Evolutionary conservation across 495 filamentous ascomycete genomes (phyloP).

Genomic region (Eremomyces bilateralis): DNA sequence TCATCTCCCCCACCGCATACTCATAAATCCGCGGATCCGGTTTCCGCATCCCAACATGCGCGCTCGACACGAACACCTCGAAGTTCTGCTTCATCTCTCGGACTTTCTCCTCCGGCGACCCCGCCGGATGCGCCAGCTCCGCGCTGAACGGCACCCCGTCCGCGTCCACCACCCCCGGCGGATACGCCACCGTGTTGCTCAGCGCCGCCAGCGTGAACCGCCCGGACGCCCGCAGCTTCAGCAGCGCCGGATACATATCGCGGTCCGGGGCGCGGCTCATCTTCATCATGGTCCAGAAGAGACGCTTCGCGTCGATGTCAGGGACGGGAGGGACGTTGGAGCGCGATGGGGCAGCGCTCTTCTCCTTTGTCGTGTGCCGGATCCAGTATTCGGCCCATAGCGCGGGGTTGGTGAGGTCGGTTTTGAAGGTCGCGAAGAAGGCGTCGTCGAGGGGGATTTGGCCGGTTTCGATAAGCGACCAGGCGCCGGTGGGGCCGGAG

Average conservation of each 20-base stretch:
- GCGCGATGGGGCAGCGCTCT: slow-evolving; percentile 14
- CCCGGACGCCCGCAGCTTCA: slow-evolving; percentile 37
- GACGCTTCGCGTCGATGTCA: slow-evolving; percentile 48
- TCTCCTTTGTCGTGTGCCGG: slow-evolving; percentile 1
- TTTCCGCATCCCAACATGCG: slow-evolving; percentile 75
- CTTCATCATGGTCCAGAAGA: slow-evolving; percentile 91
- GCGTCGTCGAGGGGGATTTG: slow-evolving; percentile 27
- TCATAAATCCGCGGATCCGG: slow-evolving; percentile 67
- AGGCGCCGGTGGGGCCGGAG: slow-evolving; percentile 58
- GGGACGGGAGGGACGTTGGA: slow-evolving; percentile 38
- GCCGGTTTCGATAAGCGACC: slow-evolving; percentile 43
- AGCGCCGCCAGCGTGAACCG: slow-evolving; percentile 59
- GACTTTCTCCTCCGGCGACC: slow-evolving; percentile 1
- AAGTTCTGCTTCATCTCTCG: slow-evolving; percentile 8
- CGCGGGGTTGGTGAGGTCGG: slow-evolving; percentile 40
- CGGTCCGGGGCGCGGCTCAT: slow-evolving; percentile 50
- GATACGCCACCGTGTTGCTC: slow-evolving; percentile 68
- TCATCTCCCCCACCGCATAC: slow-evolving; percentile 40
- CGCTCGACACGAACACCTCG: slow-evolving; percentile 36
- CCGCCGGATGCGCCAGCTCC: slow-evolving; percentile 4
- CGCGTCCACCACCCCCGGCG: slow-evolving; percentile 29
- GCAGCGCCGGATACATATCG: slow-evolving; percentile 70
- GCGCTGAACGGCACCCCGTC: slow-evolving; percentile 5
- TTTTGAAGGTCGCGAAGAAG: slow-evolving; percentile 60
- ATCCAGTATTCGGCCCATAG: slow-evolving; percentile 43